Base-by-base conservation (phyloP, 2,329 filamentous ascomycete species). In the Microdochium paspali region DNA sequence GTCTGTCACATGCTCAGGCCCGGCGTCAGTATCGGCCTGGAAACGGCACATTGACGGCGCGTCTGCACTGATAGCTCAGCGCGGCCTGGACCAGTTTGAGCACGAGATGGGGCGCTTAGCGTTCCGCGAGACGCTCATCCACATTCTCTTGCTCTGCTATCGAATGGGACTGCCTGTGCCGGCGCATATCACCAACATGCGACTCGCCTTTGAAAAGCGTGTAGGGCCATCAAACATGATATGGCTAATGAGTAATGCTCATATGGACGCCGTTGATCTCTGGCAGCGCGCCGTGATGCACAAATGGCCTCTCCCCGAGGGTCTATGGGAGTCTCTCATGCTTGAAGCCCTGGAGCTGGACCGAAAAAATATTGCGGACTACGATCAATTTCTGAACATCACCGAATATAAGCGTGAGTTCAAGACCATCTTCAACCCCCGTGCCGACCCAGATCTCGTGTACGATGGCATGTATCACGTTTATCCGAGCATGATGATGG, bases 1-100 rank as follows among this genome's bases (percentile, higher is more conserved):
- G 46, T 60, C 55, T 44, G 56, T 62, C 21, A 54, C 55, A 7
- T 62, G 57, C 35, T 51, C 57, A 24, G 58, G 50, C 20, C 53
- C 55, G 21, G 47, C 54, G 18, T 62, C 63, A 9, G 46, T 63
- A n/a, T 49, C 52, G 44, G 53, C 58, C 3, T 65, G 61, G 61
- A 52, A 50, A 24, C 57, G 56, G 18, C 64, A 66, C 46, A 53
- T 63, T 18, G 55, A 59, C 43, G 63, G 64, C 2, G 62, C 61
- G 2, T 55, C 56, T 24, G 55, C 58, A 2, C 51, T 66, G 9
- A 42, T 66, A n/a, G 52, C 50, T 12, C 50, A 64, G 12, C 61
- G 64, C 13, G 62, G 62, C 32, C 30, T 28, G 15, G 49, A 42
- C 10, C 49, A 50, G 20, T 50, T 50, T 30, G 39, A 32, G 15